Evolutionary conservation across 73 alveolate species (phyloP), one percentile per base, ranked within the genome.

Genomic region (Effrenium voratum): DNA sequence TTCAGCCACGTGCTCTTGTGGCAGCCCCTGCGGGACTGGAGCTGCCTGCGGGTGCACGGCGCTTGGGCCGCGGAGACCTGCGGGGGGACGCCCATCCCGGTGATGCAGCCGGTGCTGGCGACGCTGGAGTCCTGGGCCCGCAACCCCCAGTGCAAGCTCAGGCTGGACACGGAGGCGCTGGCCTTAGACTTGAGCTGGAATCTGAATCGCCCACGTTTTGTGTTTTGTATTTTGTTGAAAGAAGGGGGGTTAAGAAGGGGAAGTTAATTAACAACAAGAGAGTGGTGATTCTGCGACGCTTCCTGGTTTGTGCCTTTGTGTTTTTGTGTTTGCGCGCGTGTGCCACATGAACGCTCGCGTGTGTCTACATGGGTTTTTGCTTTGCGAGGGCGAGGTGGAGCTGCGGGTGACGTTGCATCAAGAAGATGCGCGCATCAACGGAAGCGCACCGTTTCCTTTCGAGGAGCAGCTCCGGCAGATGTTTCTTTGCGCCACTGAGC

Each of bases 31-130:
- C 52, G 12, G 15, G 93, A 73, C 52, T 90, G 97, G 97, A 47
- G 47, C 41, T 22, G 36, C 22, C 80, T 68, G 52, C 70, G 86
- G 32, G 40, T 90, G 82, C 87, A 63, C 26, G 87, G 87, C 12
- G 36, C 46, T 8, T 90, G 97, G 97, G 47, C 34, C 40, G 43
- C 52, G 12, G 60, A 68, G 72, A 90, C 70, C 34, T 90, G 97
- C 47, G 97, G 97, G 32, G 97, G 97, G 36, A 90, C 97, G 5
- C 97, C 97, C 5, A 90, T 90, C 50, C 97, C 97, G 1, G 97
- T 90, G 84, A 28, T 44, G 83, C 97, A 90, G 77, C 97, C 97
- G 1, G 97, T 90, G 60, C 97, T 90, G 43, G 84, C 97, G 6
- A 90, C 75, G 0, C 87, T 63, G 60, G 94, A 86, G 41, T 59